Evolutionary conservation across 352 stramenopile species (phyloP).

Genomic region (Albugo candida): DNA sequence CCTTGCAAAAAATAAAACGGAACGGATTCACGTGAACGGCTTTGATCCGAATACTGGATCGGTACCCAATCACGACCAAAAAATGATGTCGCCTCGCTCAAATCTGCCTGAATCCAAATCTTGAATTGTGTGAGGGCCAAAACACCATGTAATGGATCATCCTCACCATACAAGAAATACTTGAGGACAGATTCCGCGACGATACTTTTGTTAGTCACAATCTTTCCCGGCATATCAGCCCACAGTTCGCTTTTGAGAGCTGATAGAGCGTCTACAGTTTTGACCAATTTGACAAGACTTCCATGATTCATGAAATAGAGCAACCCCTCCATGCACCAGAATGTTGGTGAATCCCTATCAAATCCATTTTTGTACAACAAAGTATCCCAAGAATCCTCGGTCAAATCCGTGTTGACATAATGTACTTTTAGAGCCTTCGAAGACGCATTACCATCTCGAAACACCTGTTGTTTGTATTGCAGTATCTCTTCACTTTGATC

Average conservation of each 20-base stretch:
- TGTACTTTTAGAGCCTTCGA: slow-evolving; percentile 18
- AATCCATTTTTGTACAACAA: slow-evolving; percentile 19
- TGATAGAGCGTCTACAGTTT: slow-evolving; percentile 28
- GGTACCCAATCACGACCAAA: slow-evolving; percentile 22
- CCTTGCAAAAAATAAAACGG: slow-evolving; percentile 6
- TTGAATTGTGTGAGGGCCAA: slow-evolving; percentile 24
- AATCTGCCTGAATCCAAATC: slow-evolving; percentile 14
- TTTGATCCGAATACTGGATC: not conserved
- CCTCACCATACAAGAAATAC: slow-evolving; percentile 15
- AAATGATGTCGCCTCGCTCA: slow-evolving; percentile 12
- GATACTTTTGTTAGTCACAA: slow-evolving; percentile 5
- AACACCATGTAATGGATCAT: slow-evolving; percentile 21
- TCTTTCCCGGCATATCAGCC: slow-evolving; percentile 18
- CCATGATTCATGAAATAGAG: slow-evolving; percentile 22
- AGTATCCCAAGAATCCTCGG: slow-evolving; percentile 25
- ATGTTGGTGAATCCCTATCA: slow-evolving; percentile 21
- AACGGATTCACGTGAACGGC: not conserved
- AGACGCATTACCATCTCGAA: slow-evolving; percentile 12
- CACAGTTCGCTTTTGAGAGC: slow-evolving; percentile 24
- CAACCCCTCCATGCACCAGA: slow-evolving; percentile 31
- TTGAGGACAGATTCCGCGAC: not conserved
- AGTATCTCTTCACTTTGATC: slow-evolving; percentile 22
- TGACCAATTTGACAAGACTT: slow-evolving; percentile 23
- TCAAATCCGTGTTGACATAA: slow-evolving; percentile 25
- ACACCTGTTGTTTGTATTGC: slow-evolving; percentile 19